Percentiles rank a stretch among this genome's conserved stretches.
Conservation (phyloP, 2,329 filamentous ascomycete genomes). For the Aspergillus felis region DNA sequence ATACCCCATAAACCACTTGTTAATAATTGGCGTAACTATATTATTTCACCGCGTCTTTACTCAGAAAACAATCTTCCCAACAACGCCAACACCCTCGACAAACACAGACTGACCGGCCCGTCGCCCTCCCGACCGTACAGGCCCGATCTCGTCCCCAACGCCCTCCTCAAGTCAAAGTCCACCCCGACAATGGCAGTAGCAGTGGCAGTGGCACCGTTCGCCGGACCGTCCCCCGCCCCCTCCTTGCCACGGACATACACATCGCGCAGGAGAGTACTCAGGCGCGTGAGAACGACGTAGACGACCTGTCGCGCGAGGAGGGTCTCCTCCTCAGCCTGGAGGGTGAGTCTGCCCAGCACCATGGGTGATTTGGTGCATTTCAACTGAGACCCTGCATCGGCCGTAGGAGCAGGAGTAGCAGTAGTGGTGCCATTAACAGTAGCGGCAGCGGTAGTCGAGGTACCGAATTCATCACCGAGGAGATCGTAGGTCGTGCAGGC, state of each 20-base stretch:
- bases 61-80: slow-evolving; percentile 1
- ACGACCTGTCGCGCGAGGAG: slow-evolving; percentile 1
- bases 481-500: slow-evolving; percentile 1
- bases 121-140: slow-evolving; percentile 3
- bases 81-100: slow-evolving; percentile 5
- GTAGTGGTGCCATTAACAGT: neutral
- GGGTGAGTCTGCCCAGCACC: slow-evolving; percentile 1
- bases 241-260: neutral
- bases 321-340: slow-evolving; percentile 1
- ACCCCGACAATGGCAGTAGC: no score
- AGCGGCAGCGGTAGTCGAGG: no score
- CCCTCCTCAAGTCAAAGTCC: no score
- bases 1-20: no score
- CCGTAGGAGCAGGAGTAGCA: neutral
- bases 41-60: neutral
- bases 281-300: neutral
- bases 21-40: no score
- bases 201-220: no score
- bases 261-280: slow-evolving; percentile 2
- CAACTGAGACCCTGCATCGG: neutral
- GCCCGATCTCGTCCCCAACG: neutral
- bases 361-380: slow-evolving; percentile 2
- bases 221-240: neutral
- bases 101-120: neutral
- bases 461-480: no score